Evolutionary conservation across 805 yeast species (phyloP), one percentile per base, ranked within the genome.

Genomic region (Debaryomyces maramus): DNA sequence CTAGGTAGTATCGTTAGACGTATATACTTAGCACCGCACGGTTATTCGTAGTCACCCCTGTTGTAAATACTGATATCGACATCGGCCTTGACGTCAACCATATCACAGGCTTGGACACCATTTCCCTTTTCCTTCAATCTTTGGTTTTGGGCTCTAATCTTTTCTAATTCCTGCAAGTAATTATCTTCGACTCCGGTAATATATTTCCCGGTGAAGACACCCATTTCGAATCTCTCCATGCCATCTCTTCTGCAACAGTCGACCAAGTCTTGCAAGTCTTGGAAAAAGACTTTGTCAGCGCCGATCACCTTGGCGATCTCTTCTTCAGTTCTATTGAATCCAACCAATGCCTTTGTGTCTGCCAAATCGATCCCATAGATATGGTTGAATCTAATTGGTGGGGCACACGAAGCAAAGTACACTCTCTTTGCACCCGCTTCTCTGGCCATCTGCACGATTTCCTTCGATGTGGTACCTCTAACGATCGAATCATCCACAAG

Each of bases 281-380:
- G 98, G 67, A 85, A 93, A 45, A 90, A 83, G 23, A 93, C 96
- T 51, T 75, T 77, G 61, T 93, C 98, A 35, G 98, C 96, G 34
- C 96, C 95, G 45, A 93, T 78, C 6, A 73, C 86, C 36, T 73
- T 54, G 10, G 93, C 83, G 48, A 93, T 82, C 61, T 87, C 88
- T 2, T 78, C 80, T 46, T 83, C 91, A 6, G 81, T 69, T 53
- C 85, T 80, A 52, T 83, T 72, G 65, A 78, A 93, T 5, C 97
- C 99, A 32, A 93, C 97, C 24, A 93, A 73, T 8, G 96, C 96
- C 63, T 81, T 86, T 35, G 91, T 87, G 58, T 93, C 98, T 20
- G 99, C 98, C 46, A 93, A 77, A 69, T 93, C 99, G 50, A 93
- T 93, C 61, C 99, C 99, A 63, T 93, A 93, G 43, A 93, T 88